These are phyloP conservation scores for Lachancea meyersii DNA, from an alignment of 805 yeast genomes.

Conservation along the genomic window DNA sequence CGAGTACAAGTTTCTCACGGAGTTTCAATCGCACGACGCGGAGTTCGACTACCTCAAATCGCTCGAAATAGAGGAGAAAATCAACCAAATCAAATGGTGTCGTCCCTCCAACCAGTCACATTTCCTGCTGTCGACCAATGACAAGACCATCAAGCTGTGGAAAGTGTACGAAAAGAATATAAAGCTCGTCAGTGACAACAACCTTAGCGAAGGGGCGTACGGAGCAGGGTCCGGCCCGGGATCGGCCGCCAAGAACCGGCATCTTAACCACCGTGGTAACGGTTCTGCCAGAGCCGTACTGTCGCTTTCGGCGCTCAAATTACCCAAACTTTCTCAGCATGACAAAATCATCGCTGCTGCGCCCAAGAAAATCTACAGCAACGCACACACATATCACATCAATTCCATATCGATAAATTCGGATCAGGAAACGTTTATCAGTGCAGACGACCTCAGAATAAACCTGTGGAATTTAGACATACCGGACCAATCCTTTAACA, in stretches of 20 bases:
- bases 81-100: conserved; percentile 96
- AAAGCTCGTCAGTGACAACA: conserved; percentile 87
- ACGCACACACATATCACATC: conserved; percentile 97
- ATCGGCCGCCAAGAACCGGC: background rate
- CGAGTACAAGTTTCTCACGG: conserved; percentile 93
- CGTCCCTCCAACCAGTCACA: conserved; percentile 84
- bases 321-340: conserved; percentile 88
- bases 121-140: conserved; percentile 85
- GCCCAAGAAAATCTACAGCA: conserved; percentile 84
- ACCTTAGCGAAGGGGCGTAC: conserved; percentile 46
- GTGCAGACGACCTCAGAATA: conserved; percentile 90
- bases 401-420: conserved; percentile 91
- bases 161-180: conserved; percentile 88
- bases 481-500: conserved; percentile 92
- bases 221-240: conserved; percentile 8
- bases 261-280: conserved; percentile 6
- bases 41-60: conserved; percentile 96
- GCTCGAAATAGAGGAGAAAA: conserved; percentile 94
- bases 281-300: conserved; percentile 31
- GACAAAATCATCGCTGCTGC: conserved; percentile 93
- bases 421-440: conserved; percentile 91
- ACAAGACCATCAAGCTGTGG: conserved; percentile 98
- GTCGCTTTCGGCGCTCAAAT: conserved; percentile 45
- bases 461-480: conserved; percentile 93
- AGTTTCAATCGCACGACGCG: conserved; percentile 97